Evolutionary conservation across 768 basidiomycete genomes (phyloP).

Genomic region (Amanita brunnescens): DNA sequence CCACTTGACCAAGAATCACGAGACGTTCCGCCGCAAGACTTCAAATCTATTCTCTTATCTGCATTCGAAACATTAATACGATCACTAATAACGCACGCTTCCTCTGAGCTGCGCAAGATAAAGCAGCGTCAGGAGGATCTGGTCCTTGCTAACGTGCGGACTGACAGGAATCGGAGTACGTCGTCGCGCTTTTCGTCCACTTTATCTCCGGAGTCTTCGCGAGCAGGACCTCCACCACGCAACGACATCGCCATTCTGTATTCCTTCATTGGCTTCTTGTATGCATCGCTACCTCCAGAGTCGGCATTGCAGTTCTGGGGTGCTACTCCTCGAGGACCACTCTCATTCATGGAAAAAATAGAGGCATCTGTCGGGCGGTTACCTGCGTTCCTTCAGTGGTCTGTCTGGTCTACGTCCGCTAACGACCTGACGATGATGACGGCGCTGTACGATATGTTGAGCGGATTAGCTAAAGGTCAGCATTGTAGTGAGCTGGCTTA

Average conservation of each 20-base stretch:
- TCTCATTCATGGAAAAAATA: conserved; percentile 46
- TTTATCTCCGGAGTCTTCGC: conserved; percentile 31
- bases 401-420: conserved; percentile 34
- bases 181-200: conserved; percentile 37
- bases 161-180: conserved; percentile 50
- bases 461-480: conserved; percentile 74
- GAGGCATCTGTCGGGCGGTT: conserved; percentile 60
- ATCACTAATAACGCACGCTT: conserved; percentile 65
- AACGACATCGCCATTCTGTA: conserved; percentile 84
- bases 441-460: conserved; percentile 84
- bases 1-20: conserved; percentile 36
- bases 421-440: conserved; percentile 67
- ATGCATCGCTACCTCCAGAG: conserved; percentile 64
- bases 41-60: conserved; percentile 46
- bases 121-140: conserved; percentile 87
- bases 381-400: conserved; percentile 23
- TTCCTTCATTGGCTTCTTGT: conserved; percentile 75
- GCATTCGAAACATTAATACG: conserved; percentile 67
- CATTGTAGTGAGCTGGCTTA: conserved; percentile 82
- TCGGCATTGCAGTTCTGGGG: conserved; percentile 84
- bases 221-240: conserved; percentile 40
- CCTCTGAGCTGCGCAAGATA: conserved; percentile 76
- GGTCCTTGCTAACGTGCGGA: conserved; percentile 55
- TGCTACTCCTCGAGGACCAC: conserved; percentile 38
- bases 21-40: conserved; percentile 38